phyloP scores from a whole-genome alignment of 768 basidiomycete genomes.

The Dentipellis fragilis region DNA sequence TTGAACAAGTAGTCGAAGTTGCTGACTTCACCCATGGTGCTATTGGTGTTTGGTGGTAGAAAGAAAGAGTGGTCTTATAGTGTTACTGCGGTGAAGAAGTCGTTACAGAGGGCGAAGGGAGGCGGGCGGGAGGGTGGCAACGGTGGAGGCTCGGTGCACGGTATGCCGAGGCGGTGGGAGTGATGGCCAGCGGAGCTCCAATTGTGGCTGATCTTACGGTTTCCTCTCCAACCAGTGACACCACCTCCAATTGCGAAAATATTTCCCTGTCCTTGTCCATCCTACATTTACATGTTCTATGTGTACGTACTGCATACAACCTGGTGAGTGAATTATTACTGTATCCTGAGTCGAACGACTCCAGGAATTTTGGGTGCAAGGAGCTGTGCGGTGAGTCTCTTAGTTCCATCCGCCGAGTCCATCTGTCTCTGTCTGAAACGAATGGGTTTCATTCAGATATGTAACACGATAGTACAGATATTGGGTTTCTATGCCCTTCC shows the following conservation, averaged over 20 bases:
- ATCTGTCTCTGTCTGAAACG: no score
- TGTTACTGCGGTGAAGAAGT: neutral
- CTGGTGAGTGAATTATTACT: no score
- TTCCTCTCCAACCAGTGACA: neutral
- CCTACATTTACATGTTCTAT: constrained; percentile 1
- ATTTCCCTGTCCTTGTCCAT: neutral
- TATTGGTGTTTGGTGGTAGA: neutral
- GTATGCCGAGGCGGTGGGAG: neutral
- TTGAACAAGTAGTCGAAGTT: constrained; percentile 99
- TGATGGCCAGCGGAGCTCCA: neutral
- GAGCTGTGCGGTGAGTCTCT: no score
- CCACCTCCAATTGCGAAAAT: neutral
- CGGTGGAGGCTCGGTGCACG: neutral
- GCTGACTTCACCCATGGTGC: constrained; percentile 76
- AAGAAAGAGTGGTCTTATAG: neutral
- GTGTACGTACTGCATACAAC: no score
- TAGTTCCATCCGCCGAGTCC: no score
- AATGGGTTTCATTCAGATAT: no score
- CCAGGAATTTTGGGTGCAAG: no score
- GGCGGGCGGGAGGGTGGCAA: neutral
- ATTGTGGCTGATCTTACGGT: neutral
- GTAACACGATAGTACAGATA: no score
- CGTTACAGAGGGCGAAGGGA: neutral
- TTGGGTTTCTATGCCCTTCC: no score
- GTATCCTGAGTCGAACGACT: no score